Conservation (phyloP, 352 stramenopile species). For the Phytophthora constricta region DNA sequence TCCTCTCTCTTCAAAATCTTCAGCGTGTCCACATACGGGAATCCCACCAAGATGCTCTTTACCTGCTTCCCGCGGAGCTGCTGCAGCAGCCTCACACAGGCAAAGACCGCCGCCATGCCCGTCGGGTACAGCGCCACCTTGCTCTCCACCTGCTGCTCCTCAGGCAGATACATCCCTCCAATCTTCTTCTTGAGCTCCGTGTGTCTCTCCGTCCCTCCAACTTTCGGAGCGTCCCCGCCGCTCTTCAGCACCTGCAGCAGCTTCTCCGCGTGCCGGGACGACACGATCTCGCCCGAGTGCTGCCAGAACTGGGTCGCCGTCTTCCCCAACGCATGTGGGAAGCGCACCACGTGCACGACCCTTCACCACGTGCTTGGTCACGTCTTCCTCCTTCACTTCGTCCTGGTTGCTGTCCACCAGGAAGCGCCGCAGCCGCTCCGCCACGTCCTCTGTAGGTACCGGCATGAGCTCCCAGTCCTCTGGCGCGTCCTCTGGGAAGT, state of each 20-base stretch:
- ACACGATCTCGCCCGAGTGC: slow-evolving; percentile 93
- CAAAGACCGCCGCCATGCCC: slow-evolving; percentile 91
- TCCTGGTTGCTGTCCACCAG: slow-evolving; percentile 48
- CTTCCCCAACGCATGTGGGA: slow-evolving; percentile 50
- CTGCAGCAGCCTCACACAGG: slow-evolving; percentile 75
- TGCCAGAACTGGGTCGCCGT: slow-evolving; percentile 93
- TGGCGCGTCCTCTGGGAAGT: slow-evolving; percentile 18
- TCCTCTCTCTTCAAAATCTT: slow-evolving; percentile 92
- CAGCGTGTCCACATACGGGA: slow-evolving; percentile 94
- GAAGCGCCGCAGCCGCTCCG: slow-evolving; percentile 73
- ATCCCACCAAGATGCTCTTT: slow-evolving; percentile 92
- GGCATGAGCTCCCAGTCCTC: slow-evolving; percentile 45
- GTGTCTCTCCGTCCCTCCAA: slow-evolving; percentile 36
- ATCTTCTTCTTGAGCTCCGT: slow-evolving; percentile 56
- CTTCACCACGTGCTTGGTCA: too few relatives aligned
- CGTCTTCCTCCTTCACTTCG: slow-evolving; percentile 35
- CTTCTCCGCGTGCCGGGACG: slow-evolving; percentile 80
- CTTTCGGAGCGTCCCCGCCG: slow-evolving; percentile 2
- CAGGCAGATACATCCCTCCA: slow-evolving; percentile 55
- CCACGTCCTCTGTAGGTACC: slow-evolving; percentile 63
- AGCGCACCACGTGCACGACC: slow-evolving; percentile 83
- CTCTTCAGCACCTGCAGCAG: slow-evolving; percentile 60
- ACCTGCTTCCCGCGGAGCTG: slow-evolving; percentile 36
- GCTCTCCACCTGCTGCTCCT: not conserved
- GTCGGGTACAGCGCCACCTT: slow-evolving; percentile 85